phyloP scores from a whole-genome alignment of 1,284 basidiomycete genomes.

The Hemileia vastatrix region DNA sequence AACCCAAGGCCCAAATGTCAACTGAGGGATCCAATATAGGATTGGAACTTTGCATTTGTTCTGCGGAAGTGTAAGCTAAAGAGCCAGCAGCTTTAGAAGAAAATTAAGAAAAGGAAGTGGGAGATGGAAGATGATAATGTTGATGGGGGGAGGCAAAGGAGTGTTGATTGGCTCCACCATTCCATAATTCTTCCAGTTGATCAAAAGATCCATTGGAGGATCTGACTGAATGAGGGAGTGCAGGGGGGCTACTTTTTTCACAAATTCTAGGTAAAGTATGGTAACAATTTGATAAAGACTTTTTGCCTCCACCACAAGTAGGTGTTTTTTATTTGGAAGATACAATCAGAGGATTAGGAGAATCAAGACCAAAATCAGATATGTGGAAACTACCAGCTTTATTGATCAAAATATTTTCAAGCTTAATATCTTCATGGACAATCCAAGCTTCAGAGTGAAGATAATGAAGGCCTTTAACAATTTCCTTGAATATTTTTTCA shows the following conservation, averaged over 20 bases:
- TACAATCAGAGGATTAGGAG: constrained; percentile 55
- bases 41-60: constrained; percentile 53
- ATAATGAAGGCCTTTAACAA: constrained; percentile 74
- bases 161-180: no score
- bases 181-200: no score
- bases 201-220: no score
- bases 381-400: constrained; percentile 69
- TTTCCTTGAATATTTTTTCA: constrained; percentile 78
- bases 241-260: no score
- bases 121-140: no score
- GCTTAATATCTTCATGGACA: constrained; percentile 86
- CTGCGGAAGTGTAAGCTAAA: constrained; percentile 77
- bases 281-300: no score
- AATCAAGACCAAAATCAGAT: constrained; percentile 72
- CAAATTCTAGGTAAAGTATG: no score
- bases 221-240: no score
- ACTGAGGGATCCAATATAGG: constrained; percentile 50
- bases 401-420: constrained; percentile 90
- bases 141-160: no score
- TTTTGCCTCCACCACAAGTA: no score
- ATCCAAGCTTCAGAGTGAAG: constrained; percentile 68
- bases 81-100: constrained; percentile 64
- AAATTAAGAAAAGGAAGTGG: no score
- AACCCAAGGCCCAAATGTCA: constrained; percentile 86
- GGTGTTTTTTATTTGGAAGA: no score